These are phyloP conservation scores for Tricholoma saponaceum DNA, from an alignment of 768 basidiomycete species.

Conservation along the genomic window DNA sequence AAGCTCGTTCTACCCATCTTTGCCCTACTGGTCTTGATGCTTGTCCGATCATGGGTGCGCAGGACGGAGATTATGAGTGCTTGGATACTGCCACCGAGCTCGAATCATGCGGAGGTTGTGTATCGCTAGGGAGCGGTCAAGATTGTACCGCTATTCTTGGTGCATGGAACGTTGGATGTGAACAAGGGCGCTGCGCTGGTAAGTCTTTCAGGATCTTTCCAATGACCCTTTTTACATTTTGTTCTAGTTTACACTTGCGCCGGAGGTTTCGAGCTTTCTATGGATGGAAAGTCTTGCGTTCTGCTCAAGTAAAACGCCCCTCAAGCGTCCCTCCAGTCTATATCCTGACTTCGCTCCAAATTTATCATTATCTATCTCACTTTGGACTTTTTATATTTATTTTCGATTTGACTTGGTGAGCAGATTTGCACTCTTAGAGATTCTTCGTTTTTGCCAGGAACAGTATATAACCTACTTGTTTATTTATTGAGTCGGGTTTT, in stretches of 20 bases:
- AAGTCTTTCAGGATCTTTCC: constrained; percentile 18
- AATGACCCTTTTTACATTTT: neutral
- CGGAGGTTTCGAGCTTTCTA: constrained; percentile 39
- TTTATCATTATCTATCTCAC: neutral
- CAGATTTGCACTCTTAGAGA: too few species aligned
- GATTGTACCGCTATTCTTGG: constrained; percentile 69
- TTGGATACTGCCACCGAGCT: constrained; percentile 61
- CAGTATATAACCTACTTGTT: too few species aligned
- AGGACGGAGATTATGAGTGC: constrained; percentile 51
- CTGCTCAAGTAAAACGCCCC: constrained; percentile 21
- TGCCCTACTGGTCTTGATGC: constrained; percentile 55
- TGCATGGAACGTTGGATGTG: constrained; percentile 71
- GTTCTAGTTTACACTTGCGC: constrained; percentile 48
- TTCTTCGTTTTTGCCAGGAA: neutral
- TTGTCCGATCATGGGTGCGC: constrained; percentile 47
- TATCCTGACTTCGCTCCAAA: too few species aligned
- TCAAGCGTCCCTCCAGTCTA: too few species aligned
- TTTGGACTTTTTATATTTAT: neutral
- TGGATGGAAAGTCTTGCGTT: constrained; percentile 41
- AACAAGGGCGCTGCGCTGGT: constrained; percentile 50
- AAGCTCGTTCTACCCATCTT: constrained; percentile 34
- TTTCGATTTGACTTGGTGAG: too few species aligned
- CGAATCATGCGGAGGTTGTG: constrained; percentile 74
- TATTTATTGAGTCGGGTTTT: too few species aligned
- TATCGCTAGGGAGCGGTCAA: constrained; percentile 54